Evolutionary conservation across 1,284 basidiomycete species (phyloP).

Genomic region (Boletellus dicymbophilus): DNA sequence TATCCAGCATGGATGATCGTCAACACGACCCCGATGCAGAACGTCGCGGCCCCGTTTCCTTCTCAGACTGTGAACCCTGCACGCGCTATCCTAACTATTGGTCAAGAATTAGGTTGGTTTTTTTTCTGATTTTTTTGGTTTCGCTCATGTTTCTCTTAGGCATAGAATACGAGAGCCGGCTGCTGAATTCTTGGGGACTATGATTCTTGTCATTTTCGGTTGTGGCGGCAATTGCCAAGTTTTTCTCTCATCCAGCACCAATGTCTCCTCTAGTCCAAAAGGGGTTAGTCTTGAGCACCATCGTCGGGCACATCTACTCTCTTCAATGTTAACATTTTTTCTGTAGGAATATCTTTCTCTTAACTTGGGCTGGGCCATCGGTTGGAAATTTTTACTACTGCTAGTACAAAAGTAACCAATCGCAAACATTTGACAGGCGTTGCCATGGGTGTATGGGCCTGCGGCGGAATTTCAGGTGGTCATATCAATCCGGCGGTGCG

Average conservation of each 20-base stretch:
- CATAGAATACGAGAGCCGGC: conserved; percentile 57
- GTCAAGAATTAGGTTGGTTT: conserved; percentile 55
- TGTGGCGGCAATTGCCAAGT: conserved; percentile 65
- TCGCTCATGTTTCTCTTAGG: conserved; percentile 23
- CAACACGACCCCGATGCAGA: conserved; percentile 3
- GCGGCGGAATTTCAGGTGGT: conserved; percentile 69
- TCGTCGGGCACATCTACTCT: too few relatives aligned
- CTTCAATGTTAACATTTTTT: neutral
- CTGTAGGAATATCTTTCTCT: conserved; percentile 59
- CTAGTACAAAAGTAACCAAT: neutral
- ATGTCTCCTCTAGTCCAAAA: conserved; percentile 53
- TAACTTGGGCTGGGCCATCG: conserved; percentile 68
- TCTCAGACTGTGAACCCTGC: conserved; percentile 30
- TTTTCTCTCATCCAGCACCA: conserved; percentile 51
- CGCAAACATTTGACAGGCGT: conserved; percentile 33
- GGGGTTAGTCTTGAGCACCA: conserved; percentile 51
- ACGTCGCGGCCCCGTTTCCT: conserved; percentile 13
- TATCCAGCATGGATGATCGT: conserved; percentile 11
- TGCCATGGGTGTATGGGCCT: conserved; percentile 69
- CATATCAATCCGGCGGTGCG: conserved; percentile 77
- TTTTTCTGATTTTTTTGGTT: neutral
- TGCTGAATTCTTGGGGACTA: conserved; percentile 71
- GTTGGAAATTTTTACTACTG: conserved; percentile 33
- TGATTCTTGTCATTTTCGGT: conserved; percentile 69
- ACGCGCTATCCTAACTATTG: conserved; percentile 51